Conservation (phyloP, 129 eudicot genomes). For the Cynara cardunculus region DNA sequence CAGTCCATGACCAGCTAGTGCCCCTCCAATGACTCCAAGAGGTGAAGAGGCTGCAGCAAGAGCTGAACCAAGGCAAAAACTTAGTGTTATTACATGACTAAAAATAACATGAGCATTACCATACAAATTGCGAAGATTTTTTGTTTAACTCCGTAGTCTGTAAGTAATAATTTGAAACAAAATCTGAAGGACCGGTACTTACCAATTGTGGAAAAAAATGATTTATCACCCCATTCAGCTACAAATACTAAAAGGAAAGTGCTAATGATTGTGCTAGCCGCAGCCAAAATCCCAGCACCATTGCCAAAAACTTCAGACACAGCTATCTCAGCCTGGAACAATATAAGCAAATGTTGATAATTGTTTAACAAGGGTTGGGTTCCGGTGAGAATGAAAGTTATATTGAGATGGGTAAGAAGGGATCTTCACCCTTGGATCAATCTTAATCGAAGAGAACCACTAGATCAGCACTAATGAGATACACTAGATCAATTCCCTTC, state of each 20-base stretch:
- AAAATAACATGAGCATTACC: background rate
- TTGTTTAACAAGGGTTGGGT: background rate
- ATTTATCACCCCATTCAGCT: conserved; percentile 99
- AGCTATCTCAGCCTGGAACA: conserved; percentile 89
- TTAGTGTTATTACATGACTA: background rate
- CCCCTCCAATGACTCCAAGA: conserved; percentile 95
- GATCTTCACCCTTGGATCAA: no score
- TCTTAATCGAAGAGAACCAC: no score
- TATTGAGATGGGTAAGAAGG: no score
- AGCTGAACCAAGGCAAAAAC: conserved; percentile 40
- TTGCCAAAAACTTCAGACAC: conserved; percentile 84
- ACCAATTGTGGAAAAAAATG: conserved; percentile 98
- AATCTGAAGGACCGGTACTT: conserved; percentile 10
- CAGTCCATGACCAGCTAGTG: conserved; percentile 93
- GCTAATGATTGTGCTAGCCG: conserved; percentile 74
- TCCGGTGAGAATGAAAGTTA: no score
- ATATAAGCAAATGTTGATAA: conserved; percentile 1
- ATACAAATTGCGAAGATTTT: background rate
- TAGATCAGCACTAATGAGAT: no score
- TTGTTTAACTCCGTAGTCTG: background rate
- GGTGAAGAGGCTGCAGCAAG: conserved; percentile 98
- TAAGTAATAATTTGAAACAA: background rate
- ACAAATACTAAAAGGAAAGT: conserved; percentile 75
- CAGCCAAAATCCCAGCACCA: conserved; percentile 93
- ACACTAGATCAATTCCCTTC: no score